phyloP scores from a whole-genome alignment of 2,329 filamentous ascomycete species.

The Epichloe festucae region DNA sequence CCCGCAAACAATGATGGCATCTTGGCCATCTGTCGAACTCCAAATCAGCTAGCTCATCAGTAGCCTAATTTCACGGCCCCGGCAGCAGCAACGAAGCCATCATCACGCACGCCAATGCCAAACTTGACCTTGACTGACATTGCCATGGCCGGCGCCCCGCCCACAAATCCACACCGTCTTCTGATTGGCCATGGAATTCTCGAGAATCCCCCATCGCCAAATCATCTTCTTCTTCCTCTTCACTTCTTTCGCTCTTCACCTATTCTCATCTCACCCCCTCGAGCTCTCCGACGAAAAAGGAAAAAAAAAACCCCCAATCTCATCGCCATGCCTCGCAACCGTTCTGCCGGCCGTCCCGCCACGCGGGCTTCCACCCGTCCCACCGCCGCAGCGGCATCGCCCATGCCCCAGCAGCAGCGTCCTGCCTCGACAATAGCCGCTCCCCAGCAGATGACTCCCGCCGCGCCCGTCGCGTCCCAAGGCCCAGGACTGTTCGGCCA shows the following conservation, averaged over 20 bases:
- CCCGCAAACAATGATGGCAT: no score
- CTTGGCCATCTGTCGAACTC: no score
- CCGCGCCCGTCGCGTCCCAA: constrained; percentile 37
- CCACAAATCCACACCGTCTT: constrained; percentile 14
- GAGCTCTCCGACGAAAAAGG: no score
- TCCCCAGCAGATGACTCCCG: constrained; percentile 30
- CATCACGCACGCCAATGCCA: background rate
- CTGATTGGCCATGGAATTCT: constrained; percentile 16
- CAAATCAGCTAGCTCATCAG: no score
- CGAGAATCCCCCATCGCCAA: constrained; percentile 12
- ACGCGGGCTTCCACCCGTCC: constrained; percentile 43
- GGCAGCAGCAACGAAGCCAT: no score
- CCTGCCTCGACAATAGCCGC: constrained; percentile 57
- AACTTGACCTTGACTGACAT: background rate
- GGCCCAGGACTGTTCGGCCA: constrained; percentile 85
- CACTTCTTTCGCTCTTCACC: background rate
- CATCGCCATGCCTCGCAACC: constrained; percentile 61
- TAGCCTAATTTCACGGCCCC: no score
- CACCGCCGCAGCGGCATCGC: constrained; percentile 44
- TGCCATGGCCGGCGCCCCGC: constrained; percentile 9
- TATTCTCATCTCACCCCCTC: background rate
- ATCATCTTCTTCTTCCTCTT: constrained; percentile 12
- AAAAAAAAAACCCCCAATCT: background rate
- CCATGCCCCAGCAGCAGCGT: constrained; percentile 49
- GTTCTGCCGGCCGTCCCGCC: constrained; percentile 43